These are phyloP conservation scores for Nicotiana tabacum DNA, from an alignment of 257 asterid species.

Conservation along the genomic window DNA sequence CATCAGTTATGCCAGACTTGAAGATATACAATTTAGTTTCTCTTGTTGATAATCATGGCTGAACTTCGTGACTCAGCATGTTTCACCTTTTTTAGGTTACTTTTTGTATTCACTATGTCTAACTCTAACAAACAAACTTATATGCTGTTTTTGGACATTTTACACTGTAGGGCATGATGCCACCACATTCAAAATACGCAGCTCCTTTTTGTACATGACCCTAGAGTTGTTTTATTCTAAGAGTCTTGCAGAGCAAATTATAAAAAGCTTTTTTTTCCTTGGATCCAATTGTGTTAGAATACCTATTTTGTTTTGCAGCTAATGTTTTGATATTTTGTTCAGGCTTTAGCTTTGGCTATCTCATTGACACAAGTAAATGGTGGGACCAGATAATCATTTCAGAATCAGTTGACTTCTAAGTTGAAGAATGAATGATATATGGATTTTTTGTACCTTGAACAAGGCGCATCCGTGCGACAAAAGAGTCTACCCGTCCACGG, in stretches of 20 bases:
- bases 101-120: neutral
- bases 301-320: neutral
- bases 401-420: neutral
- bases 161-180: neutral
- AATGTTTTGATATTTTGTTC: neutral
- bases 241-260: neutral
- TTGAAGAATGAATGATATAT: neutral
- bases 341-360: neutral
- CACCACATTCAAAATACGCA: neutral
- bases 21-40: neutral
- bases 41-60: neutral
- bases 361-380: neutral
- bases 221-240: neutral
- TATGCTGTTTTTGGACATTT: neutral
- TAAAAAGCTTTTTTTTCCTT: neutral
- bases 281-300: neutral
- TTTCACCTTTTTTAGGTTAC: neutral
- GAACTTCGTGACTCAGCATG: neutral
- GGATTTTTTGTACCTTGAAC: slow-evolving; percentile 68
- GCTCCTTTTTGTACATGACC: neutral
- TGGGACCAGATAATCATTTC: neutral
- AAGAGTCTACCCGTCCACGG: slow-evolving; percentile 77
- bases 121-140: neutral
- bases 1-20: neutral
- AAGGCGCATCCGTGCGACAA: slow-evolving; percentile 89